These are phyloP conservation scores for Fusarium brachygibbosum DNA, from an alignment of 2,329 filamentous ascomycete species.

Conservation along the genomic window DNA sequence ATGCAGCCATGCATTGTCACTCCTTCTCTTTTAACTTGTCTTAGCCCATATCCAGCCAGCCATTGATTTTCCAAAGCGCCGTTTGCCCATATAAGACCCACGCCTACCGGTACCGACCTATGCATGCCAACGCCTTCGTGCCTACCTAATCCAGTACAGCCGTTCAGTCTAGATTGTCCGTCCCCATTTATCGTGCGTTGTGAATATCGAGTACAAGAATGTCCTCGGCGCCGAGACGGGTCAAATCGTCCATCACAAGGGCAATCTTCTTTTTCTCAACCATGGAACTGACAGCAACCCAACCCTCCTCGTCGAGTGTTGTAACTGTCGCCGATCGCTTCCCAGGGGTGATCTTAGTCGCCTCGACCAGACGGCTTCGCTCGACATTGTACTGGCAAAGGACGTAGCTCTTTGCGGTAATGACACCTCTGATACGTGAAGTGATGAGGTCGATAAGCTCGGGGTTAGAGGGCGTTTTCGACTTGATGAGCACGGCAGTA, in stretches of 20 bases:
- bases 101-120: conserved; percentile 25
- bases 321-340: conserved; percentile 94
- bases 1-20: conserved; percentile 30
- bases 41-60: conserved; percentile 29
- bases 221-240: conserved; percentile 81
- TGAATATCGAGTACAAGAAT: conserved; percentile 88
- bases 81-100: conserved; percentile 36
- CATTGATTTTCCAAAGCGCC: conserved; percentile 40
- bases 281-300: conserved; percentile 96
- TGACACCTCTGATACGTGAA: conserved; percentile 90
- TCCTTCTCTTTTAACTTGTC: conserved; percentile 22
- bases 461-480: conserved; percentile 82
- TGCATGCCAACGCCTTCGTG: conserved; percentile 35
- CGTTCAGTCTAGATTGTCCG: conserved; percentile 13
- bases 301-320: conserved; percentile 86
- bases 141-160: conserved; percentile 4
- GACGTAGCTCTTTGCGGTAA: conserved; percentile 93
- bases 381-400: conserved; percentile 97
- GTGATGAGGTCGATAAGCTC: conserved; percentile 87
- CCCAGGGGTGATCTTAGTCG: conserved; percentile 86
- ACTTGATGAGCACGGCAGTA: conserved; percentile 92
- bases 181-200: conserved; percentile 71
- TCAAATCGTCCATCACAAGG: conserved; percentile 86
- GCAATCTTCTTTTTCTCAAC: conserved; percentile 90
- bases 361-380: conserved; percentile 74